A percentile compares a stretch with the other conserved stretches of the same genome.
Evolutionary conservation across 2,329 filamentous ascomycete species (phyloP).

Genomic region (Xylariomycetidae sp.): DNA sequence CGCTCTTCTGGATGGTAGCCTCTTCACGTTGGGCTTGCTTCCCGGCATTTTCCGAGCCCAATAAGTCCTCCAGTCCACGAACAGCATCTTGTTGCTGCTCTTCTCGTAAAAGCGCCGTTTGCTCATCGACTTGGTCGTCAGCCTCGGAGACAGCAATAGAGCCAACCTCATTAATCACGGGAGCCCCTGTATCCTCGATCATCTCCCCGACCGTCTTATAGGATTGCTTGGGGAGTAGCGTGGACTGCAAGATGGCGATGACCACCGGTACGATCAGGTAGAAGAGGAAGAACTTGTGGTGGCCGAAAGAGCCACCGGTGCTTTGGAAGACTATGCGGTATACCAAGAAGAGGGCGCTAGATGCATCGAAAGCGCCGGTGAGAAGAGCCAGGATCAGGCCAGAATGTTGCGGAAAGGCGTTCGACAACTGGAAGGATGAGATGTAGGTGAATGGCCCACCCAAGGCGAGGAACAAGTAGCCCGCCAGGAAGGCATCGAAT

Average conservation of each 20-base stretch:
- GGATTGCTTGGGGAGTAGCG: slow-evolving; percentile 66
- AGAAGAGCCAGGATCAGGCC: slow-evolving; percentile 75
- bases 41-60: slow-evolving; percentile 58
- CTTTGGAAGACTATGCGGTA: slow-evolving; percentile 66
- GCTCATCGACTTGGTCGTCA: slow-evolving; percentile 54
- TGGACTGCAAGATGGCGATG: slow-evolving; percentile 61
- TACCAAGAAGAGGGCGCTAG: slow-evolving; percentile 69
- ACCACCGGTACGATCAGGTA: slow-evolving; percentile 66
- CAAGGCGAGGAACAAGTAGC: slow-evolving; percentile 70
- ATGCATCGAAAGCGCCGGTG: slow-evolving; percentile 78
- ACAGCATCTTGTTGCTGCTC: slow-evolving; percentile 54
- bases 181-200: slow-evolving; percentile 62
- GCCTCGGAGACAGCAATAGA: slow-evolving; percentile 23
- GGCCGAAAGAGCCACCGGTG: slow-evolving; percentile 48
- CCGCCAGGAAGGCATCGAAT: slow-evolving; percentile 69
- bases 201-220: slow-evolving; percentile 86
- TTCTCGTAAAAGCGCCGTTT: slow-evolving; percentile 47
- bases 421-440: slow-evolving; percentile 76
- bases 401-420: slow-evolving; percentile 71
- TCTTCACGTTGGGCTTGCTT: slow-evolving; percentile 63
- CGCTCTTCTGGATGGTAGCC: slow-evolving; percentile 61
- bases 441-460: slow-evolving; percentile 76
- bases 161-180: slow-evolving; percentile 25
- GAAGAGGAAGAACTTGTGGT: slow-evolving; percentile 62
- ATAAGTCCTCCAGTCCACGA: slow-evolving; percentile 65